phyloP scores from a whole-genome alignment of 371 early-diverging fungal species.

The Lichtheimia ornata region DNA sequence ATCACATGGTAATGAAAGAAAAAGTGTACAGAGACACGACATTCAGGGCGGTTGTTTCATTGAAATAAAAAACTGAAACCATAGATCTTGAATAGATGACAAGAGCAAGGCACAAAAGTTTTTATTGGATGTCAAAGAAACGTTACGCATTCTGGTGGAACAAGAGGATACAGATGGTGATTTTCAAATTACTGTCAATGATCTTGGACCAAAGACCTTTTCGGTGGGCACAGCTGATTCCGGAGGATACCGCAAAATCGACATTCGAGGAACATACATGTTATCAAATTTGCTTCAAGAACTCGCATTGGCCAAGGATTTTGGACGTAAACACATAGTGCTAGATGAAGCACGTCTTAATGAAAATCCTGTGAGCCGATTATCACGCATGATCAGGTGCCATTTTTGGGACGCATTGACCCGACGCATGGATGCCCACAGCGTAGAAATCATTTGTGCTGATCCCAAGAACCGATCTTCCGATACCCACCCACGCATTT shows the following conservation, averaged over 20 bases:
- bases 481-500: constrained; percentile 85
- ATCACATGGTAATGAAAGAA: constrained; percentile 41
- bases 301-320: constrained; percentile 87
- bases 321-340: constrained; percentile 83
- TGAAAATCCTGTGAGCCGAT: constrained; percentile 92
- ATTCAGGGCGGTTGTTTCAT: too few species aligned
- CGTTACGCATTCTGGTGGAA: constrained; percentile 74
- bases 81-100: constrained; percentile 56
- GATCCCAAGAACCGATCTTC: constrained; percentile 91
- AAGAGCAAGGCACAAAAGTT: constrained; percentile 76
- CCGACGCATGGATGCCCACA: constrained; percentile 90
- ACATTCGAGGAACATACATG: constrained; percentile 94
- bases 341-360: constrained; percentile 86
- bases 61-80: neutral
- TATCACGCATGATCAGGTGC: constrained; percentile 84
- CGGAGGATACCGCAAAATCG: constrained; percentile 83
- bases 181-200: constrained; percentile 92
- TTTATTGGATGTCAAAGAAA: constrained; percentile 85
- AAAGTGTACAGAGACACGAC: too few species aligned
- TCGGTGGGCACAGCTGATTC: constrained; percentile 86
- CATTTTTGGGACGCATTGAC: constrained; percentile 95
- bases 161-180: constrained; percentile 97
- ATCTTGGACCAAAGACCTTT: constrained; percentile 90
- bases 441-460: constrained; percentile 85
- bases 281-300: constrained; percentile 94